Conservation (phyloP, 2,329 filamentous ascomycete genomes). For the Penicillium occitanis region DNA sequence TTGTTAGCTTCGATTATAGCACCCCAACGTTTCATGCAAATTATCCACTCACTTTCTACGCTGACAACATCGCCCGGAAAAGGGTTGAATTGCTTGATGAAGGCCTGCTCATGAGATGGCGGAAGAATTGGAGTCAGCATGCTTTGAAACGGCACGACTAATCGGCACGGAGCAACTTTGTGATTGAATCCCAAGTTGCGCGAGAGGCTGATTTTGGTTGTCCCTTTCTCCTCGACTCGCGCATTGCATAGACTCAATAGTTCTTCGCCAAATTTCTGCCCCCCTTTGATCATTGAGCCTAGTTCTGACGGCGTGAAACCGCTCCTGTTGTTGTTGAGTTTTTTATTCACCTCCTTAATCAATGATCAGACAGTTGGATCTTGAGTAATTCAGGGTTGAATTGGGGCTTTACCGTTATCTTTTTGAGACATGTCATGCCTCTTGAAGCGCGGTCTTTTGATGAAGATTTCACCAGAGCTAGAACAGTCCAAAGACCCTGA, state of each 20-base stretch:
- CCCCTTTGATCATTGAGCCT: constrained; percentile 69
- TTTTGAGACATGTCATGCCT: constrained; percentile 48
- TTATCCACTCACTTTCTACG: constrained; percentile 55
- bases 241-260: constrained; percentile 77
- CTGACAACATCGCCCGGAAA: constrained; percentile 86
- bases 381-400: neutral
- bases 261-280: constrained; percentile 80
- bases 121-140: constrained; percentile 82
- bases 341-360: constrained; percentile 50
- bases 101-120: constrained; percentile 65
- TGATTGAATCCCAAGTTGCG: constrained; percentile 80
- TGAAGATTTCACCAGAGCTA: constrained; percentile 80
- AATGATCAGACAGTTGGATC: neutral
- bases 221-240: constrained; percentile 66
- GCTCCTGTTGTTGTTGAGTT: constrained; percentile 38
- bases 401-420: constrained; percentile 37
- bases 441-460: constrained; percentile 65
- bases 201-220: constrained; percentile 70
- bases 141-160: constrained; percentile 86
- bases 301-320: constrained; percentile 57
- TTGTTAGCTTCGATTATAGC: constrained; percentile 23
- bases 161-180: constrained; percentile 73
- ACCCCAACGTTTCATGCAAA: neutral
- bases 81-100: constrained; percentile 70
- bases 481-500: constrained; percentile 86